A percentile compares a stretch with the other conserved stretches of the same genome.
These are phyloP conservation scores for Capillidium heterosporum DNA, from an alignment of 371 early-diverging fungal species.

Conservation along the genomic window DNA sequence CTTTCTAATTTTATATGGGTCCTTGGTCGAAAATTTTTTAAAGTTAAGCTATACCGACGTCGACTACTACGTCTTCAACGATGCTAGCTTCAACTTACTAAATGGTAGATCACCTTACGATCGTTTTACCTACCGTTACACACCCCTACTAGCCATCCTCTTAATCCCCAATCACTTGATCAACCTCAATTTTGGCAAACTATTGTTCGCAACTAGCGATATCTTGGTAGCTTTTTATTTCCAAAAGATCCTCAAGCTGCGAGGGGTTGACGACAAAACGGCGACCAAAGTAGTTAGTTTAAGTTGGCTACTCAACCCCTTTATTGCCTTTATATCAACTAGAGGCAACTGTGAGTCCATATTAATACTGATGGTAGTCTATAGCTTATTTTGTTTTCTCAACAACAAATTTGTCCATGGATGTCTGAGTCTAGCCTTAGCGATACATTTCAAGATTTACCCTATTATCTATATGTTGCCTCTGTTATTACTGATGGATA, in stretches of 20 bases:
- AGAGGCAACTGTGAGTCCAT: constrained; percentile 87
- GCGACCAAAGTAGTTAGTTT: constrained; percentile 23
- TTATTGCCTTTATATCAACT: constrained; percentile 89
- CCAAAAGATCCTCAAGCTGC: constrained; percentile 25
- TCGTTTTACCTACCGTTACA: constrained; percentile 90
- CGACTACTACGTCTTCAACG: constrained; percentile 90
- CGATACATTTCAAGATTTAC: constrained; percentile 94
- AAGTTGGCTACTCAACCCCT: constrained; percentile 81
- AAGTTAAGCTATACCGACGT: constrained; percentile 66
- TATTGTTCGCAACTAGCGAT: constrained; percentile 67
- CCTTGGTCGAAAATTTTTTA: too few species aligned
- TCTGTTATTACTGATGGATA: constrained; percentile 39
- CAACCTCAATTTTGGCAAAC: constrained; percentile 61
- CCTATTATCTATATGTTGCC: constrained; percentile 83
- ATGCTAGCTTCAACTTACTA: constrained; percentile 68
- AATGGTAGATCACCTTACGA: constrained; percentile 62
- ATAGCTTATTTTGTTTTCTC: constrained; percentile 46
- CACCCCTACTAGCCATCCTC: constrained; percentile 78
- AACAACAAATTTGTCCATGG: constrained; percentile 26
- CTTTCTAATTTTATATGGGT: too few species aligned
- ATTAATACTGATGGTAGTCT: constrained; percentile 55
- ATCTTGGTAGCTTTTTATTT: constrained; percentile 52
- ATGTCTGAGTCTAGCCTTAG: constrained; percentile 66
- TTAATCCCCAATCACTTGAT: constrained; percentile 58
- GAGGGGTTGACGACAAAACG: constrained; percentile 26